Conservation (phyloP, 2,329 filamentous ascomycete species). For the Lachnellula cervina region DNA sequence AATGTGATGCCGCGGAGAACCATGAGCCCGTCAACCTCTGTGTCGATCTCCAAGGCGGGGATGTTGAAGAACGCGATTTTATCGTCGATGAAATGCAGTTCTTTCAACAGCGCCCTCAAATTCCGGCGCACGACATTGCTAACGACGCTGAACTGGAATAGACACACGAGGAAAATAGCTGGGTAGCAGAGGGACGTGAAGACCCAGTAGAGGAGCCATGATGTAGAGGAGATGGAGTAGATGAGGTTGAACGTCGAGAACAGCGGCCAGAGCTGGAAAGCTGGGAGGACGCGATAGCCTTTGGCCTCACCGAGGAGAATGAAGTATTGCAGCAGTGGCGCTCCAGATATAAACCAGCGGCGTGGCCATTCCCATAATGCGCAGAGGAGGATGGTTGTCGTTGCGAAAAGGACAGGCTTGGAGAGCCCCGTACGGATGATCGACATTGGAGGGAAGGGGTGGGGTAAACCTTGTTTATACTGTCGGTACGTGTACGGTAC, state of each 20-base stretch:
- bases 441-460: background rate
- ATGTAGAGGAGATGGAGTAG: slow-evolving; percentile 45
- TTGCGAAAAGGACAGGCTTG: slow-evolving; percentile 12
- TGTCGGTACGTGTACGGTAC: too few species aligned
- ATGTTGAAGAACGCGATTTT: slow-evolving; percentile 39
- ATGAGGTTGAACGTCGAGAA: slow-evolving; percentile 41
- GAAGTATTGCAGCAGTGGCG: slow-evolving; percentile 33
- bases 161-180: slow-evolving; percentile 37
- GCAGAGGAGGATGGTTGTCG: slow-evolving; percentile 9
- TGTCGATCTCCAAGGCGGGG: slow-evolving; percentile 49
- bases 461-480: background rate
- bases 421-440: background rate
- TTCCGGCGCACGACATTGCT: slow-evolving; percentile 27
- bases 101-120: slow-evolving; percentile 32
- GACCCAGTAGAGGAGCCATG: slow-evolving; percentile 45
- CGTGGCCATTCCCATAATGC: slow-evolving; percentile 27
- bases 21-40: slow-evolving; percentile 47
- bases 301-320: slow-evolving; percentile 33
- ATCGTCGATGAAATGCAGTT: slow-evolving; percentile 47
- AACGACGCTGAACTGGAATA: slow-evolving; percentile 39
- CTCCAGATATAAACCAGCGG: slow-evolving; percentile 39
- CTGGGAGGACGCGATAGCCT: slow-evolving; percentile 38
- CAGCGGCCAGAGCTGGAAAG: slow-evolving; percentile 42
- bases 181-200: slow-evolving; percentile 41
- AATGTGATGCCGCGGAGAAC: slow-evolving; percentile 48